These are phyloP conservation scores for Batkoa obscura DNA, from an alignment of 371 early-diverging fungal species.

Conservation along the genomic window DNA sequence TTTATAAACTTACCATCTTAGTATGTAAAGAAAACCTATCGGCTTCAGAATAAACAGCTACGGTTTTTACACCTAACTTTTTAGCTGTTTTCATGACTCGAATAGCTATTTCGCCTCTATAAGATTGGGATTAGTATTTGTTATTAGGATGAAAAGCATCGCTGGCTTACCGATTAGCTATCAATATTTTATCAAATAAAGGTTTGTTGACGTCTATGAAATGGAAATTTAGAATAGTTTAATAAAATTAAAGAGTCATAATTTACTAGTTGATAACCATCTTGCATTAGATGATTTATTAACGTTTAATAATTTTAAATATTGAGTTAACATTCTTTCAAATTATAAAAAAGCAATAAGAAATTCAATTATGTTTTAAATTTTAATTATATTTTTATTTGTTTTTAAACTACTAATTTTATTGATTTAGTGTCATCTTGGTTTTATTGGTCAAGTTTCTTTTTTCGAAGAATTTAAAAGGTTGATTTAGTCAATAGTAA, in stretches of 20 bases:
- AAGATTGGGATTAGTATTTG: constrained; percentile 6
- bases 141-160: constrained; percentile 50
- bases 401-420: too few relatives aligned
- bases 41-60: constrained; percentile 87
- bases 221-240: neutral
- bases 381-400: too few relatives aligned
- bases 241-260: neutral
- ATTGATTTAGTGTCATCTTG: too few relatives aligned
- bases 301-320: too few relatives aligned
- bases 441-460: too few relatives aligned
- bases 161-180: constrained; percentile 57
- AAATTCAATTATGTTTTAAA: too few relatives aligned
- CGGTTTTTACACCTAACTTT: constrained; percentile 82
- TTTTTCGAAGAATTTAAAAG: too few relatives aligned
- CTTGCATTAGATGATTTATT: too few relatives aligned
- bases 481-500: too few relatives aligned
- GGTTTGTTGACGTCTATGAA: constrained; percentile 21
- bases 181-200: constrained; percentile 66
- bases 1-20: constrained; percentile 33
- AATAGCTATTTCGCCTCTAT: constrained; percentile 73
- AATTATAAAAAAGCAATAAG: too few relatives aligned
- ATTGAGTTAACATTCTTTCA: too few relatives aligned
- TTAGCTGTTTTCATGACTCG: constrained; percentile 73
- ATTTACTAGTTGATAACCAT: neutral
- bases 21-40: constrained; percentile 70